Evolutionary conservation across 176 grass and related monocot species (phyloP), one percentile per base, ranked within the genome.

Genomic region (Juncus effusus): DNA sequence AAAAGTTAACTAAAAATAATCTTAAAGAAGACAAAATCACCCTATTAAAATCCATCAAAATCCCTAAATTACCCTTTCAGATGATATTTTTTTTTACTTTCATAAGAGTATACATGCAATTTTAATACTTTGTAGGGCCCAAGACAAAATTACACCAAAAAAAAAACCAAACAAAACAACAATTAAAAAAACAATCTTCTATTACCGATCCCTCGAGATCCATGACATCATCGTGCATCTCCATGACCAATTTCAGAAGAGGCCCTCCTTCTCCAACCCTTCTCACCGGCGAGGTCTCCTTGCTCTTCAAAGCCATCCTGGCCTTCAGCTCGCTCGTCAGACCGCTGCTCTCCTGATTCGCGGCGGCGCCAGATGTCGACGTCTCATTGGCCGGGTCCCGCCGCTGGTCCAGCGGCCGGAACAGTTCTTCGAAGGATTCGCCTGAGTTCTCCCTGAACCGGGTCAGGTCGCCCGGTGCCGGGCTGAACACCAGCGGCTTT

Each of bases 371-470:
- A 39, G 88, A 97, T 54, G 88, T 89, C 51, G 94, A 99, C 82
- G 94, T 80, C 85, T 93, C 82, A 73, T 74, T 56, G 38, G 59
- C 82, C 74, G 77, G 68, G 79, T 79, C 78, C 64, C 51, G 78
- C 37, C 19, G 83, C 37, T 14, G 83, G 19, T 86, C 76, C 40
- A 91, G 72, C 54, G 82, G 83, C 54, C 75, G 94, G 83, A 99
- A 99, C 79, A 99, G 77, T 76, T 99, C 94, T 39, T 99, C 94
- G 1, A 99, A 75, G 6, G 83, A 85, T 70, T 99, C 94, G 69
- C 61, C 80, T 75, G 94, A 88, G 56, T 86, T 86, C 49, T 99
- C 94, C 55, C 94, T 93, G 80, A 99, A 99, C 75, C 85, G 88
- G 58, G 78, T 87, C 45, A 99, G 67, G 65, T 78, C 78, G 59